Evolutionary conservation across 1,284 basidiomycete genomes (phyloP).

Genomic region (Austroboletus niveus): DNA sequence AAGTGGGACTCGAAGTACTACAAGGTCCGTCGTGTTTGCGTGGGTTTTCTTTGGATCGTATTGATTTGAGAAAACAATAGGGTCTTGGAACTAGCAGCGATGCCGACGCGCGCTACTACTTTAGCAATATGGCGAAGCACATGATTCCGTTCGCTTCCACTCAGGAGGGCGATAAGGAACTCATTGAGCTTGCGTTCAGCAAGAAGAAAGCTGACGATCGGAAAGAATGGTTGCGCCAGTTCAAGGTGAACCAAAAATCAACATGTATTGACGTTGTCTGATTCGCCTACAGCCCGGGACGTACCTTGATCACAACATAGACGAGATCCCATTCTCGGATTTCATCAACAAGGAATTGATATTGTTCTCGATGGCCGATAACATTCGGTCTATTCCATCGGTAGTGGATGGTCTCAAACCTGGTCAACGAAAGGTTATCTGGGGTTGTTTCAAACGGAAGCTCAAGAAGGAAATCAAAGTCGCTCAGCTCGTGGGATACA

Average conservation of each 20-base stretch:
- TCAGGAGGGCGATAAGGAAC: conserved; percentile 78
- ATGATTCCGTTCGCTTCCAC: conserved; percentile 89
- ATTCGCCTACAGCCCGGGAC: conserved; percentile 78
- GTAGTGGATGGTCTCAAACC: conserved; percentile 96
- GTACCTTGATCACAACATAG: conserved; percentile 86
- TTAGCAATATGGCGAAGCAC: conserved; percentile 89
- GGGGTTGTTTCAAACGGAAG: conserved; percentile 94
- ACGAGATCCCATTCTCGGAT: conserved; percentile 86
- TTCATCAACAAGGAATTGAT: conserved; percentile 99
- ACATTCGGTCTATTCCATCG: conserved; percentile 93
- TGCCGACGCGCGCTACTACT: conserved; percentile 90
- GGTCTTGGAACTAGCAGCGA: conserved; percentile 95
- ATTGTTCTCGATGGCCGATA: conserved; percentile 99
- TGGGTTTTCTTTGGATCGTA: neutral
- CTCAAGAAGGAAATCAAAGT: conserved; percentile 95
- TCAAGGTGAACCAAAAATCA: conserved; percentile 57
- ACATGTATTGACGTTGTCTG: neutral
- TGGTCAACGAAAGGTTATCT: conserved; percentile 98
- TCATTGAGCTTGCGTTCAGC: conserved; percentile 98
- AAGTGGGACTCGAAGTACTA: conserved; percentile 96
- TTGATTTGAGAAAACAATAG: conserved; percentile 40
- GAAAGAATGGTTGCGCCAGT: conserved; percentile 97
- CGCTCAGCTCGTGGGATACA: conserved; percentile 92
- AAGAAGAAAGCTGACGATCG: conserved; percentile 99
- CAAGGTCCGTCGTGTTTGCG: conserved; percentile 61